Evolutionary conservation across 768 basidiomycete species (phyloP).

Genomic region (Cubamyces lactineus): DNA sequence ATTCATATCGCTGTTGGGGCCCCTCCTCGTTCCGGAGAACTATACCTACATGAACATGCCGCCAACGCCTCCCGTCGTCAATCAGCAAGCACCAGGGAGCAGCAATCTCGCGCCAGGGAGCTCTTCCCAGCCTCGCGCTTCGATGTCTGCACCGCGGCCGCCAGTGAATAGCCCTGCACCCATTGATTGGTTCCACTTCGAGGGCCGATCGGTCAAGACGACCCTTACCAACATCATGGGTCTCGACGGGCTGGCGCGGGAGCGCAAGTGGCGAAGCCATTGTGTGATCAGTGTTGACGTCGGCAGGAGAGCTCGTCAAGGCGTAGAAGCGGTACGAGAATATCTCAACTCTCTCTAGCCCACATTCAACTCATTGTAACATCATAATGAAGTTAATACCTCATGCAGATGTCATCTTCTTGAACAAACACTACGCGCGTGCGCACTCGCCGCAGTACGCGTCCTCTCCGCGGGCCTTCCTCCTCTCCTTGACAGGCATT

Average conservation of each 20-base stretch:
- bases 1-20: conserved; percentile 77
- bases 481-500: conserved; percentile 69
- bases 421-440: conserved; percentile 73
- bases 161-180: conserved; percentile 68
- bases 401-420: conserved; percentile 81
- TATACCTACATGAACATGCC: conserved; percentile 47
- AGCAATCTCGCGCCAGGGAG: background rate
- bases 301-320: conserved; percentile 72
- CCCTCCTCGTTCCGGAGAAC: conserved; percentile 83
- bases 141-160: conserved; percentile 36
- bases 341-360: background rate
- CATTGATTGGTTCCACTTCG: conserved; percentile 87
- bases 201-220: conserved; percentile 78
- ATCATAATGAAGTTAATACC: conserved; percentile 63
- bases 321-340: conserved; percentile 68
- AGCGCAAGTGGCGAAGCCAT: conserved; percentile 81
- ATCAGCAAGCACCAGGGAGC: conserved; percentile 28
- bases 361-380: background rate
- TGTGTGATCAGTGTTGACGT: conserved; percentile 84
- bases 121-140: conserved; percentile 34
- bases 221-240: conserved; percentile 79
- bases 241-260: conserved; percentile 78
- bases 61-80: conserved; percentile 26
- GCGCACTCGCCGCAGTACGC: conserved; percentile 61
- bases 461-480: conserved; percentile 71